These are phyloP conservation scores for Trametes gibbosa DNA, from an alignment of 768 basidiomycete genomes.

Conservation along the genomic window DNA sequence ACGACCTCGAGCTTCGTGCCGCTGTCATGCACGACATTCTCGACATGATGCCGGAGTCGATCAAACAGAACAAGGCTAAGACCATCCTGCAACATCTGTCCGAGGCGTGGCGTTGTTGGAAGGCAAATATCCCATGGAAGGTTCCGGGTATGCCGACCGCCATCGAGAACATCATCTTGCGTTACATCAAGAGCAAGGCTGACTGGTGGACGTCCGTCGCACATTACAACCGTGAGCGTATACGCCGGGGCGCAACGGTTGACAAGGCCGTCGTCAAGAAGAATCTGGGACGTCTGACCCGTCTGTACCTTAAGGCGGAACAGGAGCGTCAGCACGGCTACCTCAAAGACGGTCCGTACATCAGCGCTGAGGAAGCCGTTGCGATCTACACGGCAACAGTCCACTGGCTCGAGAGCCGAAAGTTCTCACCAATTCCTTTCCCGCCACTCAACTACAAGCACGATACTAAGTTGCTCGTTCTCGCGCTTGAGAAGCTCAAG, in stretches of 20 bases:
- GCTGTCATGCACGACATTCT: conserved; percentile 99
- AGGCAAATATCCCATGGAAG: conserved; percentile 98
- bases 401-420: conserved; percentile 97
- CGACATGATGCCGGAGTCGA: conserved; percentile 99
- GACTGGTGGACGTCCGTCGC: conserved; percentile 99
- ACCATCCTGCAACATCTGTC: conserved; percentile 97
- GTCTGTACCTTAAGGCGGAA: conserved; percentile 97
- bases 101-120: conserved; percentile 98
- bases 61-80: conserved; percentile 99
- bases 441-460: conserved; percentile 99
- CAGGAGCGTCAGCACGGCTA: conserved; percentile 99
- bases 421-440: conserved; percentile 99
- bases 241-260: conserved; percentile 93
- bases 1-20: conserved; percentile 94
- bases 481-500: conserved; percentile 97
- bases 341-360: conserved; percentile 98
- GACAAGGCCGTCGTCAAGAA: conserved; percentile 99
- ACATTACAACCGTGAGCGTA: conserved; percentile 97
- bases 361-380: conserved; percentile 97
- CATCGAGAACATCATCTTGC: conserved; percentile 97
- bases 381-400: conserved; percentile 98
- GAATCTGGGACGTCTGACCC: conserved; percentile 96
- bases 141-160: conserved; percentile 99
- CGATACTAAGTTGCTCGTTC: conserved; percentile 94
- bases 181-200: conserved; percentile 99